Evolutionary conservation across 2,329 filamentous ascomycete genomes (phyloP).

Genomic region (Fusarium chlamydosporum): DNA sequence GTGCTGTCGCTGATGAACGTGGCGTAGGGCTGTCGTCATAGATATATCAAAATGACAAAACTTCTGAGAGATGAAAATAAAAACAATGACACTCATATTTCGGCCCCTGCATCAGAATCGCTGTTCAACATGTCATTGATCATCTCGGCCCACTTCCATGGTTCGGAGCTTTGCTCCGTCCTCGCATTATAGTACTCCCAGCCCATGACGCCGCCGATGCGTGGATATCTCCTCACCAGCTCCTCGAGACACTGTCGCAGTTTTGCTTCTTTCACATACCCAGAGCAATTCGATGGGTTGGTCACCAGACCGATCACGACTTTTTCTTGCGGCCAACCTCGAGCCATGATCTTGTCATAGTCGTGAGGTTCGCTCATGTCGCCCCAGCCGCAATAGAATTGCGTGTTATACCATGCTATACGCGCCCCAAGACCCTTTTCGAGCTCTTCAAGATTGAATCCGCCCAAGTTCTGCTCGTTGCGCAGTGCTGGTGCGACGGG

Average conservation of each 20-base stretch:
- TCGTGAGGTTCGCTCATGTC: slow-evolving; percentile 58
- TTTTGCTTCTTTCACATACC: slow-evolving; percentile 62
- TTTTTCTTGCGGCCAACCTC: slow-evolving; percentile 78
- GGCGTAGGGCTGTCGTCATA: slow-evolving; percentile 40
- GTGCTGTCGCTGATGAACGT: slow-evolving; percentile 20
- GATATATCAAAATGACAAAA: slow-evolving; percentile 22
- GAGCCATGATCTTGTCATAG: slow-evolving; percentile 64
- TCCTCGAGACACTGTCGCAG: slow-evolving; percentile 58
- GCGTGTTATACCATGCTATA: slow-evolving; percentile 86
- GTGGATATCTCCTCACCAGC: slow-evolving; percentile 66
- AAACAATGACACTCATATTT: slow-evolving; percentile 15
- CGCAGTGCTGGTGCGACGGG: slow-evolving; percentile 81
- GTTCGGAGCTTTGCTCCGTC: slow-evolving; percentile 59
- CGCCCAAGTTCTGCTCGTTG: slow-evolving; percentile 73
- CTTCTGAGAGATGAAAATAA: not conserved
- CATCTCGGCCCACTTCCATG: slow-evolving; percentile 79
- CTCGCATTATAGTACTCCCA: slow-evolving; percentile 91
- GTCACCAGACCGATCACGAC: slow-evolving; percentile 85
- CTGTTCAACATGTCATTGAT: slow-evolving; percentile 46
- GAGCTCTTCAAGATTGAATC: slow-evolving; percentile 81
- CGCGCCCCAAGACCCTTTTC: slow-evolving; percentile 73
- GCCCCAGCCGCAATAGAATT: slow-evolving; percentile 92
- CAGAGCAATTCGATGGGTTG: slow-evolving; percentile 75
- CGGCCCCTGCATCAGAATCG: not conserved
- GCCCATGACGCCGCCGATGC: slow-evolving; percentile 87